Evolutionary conservation across 2,329 filamentous ascomycete species (phyloP).

Genomic region (Penicillium sp.): DNA sequence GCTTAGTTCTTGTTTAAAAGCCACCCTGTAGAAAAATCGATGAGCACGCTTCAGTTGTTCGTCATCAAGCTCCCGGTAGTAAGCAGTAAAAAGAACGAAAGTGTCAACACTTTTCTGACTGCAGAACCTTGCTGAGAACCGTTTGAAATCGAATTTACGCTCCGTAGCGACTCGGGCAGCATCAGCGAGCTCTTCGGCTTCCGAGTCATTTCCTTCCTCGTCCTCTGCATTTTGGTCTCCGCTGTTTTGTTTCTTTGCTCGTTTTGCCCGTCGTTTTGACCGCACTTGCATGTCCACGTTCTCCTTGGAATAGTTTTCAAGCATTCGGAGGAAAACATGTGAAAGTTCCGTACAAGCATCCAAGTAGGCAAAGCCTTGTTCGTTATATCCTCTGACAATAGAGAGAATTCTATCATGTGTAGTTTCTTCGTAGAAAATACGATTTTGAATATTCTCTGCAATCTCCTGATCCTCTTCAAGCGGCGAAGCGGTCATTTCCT

Average conservation of each 20-base stretch:
- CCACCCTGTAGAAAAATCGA: slow-evolving; percentile 87
- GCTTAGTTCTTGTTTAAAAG: slow-evolving; percentile 90
- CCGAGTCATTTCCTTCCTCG: slow-evolving; percentile 56
- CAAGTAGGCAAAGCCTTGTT: slow-evolving; percentile 89
- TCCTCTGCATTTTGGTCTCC: slow-evolving; percentile 46
- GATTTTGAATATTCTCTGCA: slow-evolving; percentile 91
- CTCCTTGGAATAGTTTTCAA: slow-evolving; percentile 91
- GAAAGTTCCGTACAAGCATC: slow-evolving; percentile 87
- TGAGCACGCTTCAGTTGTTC: slow-evolving; percentile 86
- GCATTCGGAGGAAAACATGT: slow-evolving; percentile 85
- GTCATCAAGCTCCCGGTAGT: slow-evolving; percentile 73
- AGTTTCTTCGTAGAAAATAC: slow-evolving; percentile 96
- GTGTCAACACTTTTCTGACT: slow-evolving; percentile 84
- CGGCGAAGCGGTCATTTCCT: slow-evolving; percentile 81
- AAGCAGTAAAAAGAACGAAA: slow-evolving; percentile 74
- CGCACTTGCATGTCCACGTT: slow-evolving; percentile 92
- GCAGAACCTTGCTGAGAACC: slow-evolving; percentile 75
- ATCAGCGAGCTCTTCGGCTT: slow-evolving; percentile 69
- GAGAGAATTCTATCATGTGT: slow-evolving; percentile 84
- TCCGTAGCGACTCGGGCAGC: slow-evolving; percentile 71
- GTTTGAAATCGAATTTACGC: slow-evolving; percentile 88
- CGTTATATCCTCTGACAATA: slow-evolving; percentile 81
- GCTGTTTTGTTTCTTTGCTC: slow-evolving; percentile 57
- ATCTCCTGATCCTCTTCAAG: slow-evolving; percentile 96
- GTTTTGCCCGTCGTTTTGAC: slow-evolving; percentile 68